Conservation (phyloP, 495 filamentous ascomycete genomes). For the Hypoxylon trugodes region DNA sequence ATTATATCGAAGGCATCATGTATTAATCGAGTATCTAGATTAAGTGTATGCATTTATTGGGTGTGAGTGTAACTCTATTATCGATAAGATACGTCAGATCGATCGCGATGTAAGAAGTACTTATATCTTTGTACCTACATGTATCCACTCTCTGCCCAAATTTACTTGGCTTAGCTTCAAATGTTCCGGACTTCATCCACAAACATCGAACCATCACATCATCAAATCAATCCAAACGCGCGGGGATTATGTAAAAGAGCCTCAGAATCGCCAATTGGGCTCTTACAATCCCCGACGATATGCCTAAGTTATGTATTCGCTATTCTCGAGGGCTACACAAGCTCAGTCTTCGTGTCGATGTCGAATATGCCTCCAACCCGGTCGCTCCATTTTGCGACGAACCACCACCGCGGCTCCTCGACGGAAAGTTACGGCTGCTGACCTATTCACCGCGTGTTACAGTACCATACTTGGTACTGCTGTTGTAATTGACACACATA, state of each 20-base stretch:
- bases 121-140: not conserved
- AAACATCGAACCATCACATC: conserved; percentile 29
- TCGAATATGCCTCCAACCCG: conserved; percentile 66
- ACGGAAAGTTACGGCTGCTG: conserved; percentile 62
- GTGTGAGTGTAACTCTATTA: not conserved
- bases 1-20: not conserved
- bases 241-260: not conserved
- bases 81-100: conserved; percentile 9
- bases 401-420: conserved; percentile 61
- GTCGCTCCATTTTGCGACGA: conserved; percentile 61
- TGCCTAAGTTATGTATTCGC: conserved; percentile 67
- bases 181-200: conserved; percentile 5
- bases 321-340: conserved; percentile 75
- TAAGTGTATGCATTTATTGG: conserved; percentile 1
- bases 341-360: conserved; percentile 68
- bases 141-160: no score
- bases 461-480: conserved; percentile 78
- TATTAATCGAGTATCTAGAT: not conserved
- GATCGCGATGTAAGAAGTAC: no score
- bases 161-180: no score
- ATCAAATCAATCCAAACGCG: conserved; percentile 10
- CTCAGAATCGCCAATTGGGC: conserved; percentile 15
- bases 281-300: conserved; percentile 31
- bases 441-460: conserved; percentile 75
- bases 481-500: conserved; percentile 68